Percentiles rank a stretch among this genome's conserved stretches.
Conservation (phyloP, 768 basidiomycete species). For the Termitomyces sp. region DNA sequence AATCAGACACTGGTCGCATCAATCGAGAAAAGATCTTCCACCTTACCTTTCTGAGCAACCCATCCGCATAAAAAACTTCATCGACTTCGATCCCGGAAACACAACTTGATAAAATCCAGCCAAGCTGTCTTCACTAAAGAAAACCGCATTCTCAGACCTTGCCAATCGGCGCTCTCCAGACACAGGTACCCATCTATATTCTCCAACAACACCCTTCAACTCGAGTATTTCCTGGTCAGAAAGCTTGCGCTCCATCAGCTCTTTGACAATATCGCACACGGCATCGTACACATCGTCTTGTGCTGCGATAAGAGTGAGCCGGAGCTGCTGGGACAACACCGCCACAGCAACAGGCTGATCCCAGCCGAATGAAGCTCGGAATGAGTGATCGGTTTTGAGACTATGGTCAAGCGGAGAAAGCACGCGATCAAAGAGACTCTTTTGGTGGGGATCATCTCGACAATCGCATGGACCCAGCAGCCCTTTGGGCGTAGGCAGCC, state of each 20-base stretch:
- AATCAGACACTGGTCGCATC: background rate
- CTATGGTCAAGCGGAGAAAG: conserved; percentile 23
- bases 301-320: background rate
- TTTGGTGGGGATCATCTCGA: conserved; percentile 20
- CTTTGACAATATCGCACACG: conserved; percentile 22
- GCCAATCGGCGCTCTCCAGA: conserved; percentile 10
- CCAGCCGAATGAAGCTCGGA: conserved; percentile 33
- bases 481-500: conserved; percentile 34
- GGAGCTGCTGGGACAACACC: conserved; percentile 28
- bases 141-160: conserved; percentile 18
- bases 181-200: conserved; percentile 30
- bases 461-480: conserved; percentile 24
- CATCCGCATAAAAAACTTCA: conserved; percentile 23
- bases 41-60: conserved; percentile 35
- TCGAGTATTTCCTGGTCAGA: conserved; percentile 9
- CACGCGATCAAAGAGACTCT: conserved; percentile 33
- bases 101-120: conserved; percentile 21
- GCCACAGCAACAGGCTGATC: conserved; percentile 24
- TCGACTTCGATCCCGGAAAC: conserved; percentile 13
- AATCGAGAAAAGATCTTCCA: background rate
- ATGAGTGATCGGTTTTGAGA: conserved; percentile 18
- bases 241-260: conserved; percentile 21
- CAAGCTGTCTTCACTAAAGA: conserved; percentile 8
- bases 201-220: conserved; percentile 14
- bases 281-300: background rate